phyloP scores from a whole-genome alignment of 2,329 filamentous ascomycete genomes.

The Phyllosticta capitalensis region DNA sequence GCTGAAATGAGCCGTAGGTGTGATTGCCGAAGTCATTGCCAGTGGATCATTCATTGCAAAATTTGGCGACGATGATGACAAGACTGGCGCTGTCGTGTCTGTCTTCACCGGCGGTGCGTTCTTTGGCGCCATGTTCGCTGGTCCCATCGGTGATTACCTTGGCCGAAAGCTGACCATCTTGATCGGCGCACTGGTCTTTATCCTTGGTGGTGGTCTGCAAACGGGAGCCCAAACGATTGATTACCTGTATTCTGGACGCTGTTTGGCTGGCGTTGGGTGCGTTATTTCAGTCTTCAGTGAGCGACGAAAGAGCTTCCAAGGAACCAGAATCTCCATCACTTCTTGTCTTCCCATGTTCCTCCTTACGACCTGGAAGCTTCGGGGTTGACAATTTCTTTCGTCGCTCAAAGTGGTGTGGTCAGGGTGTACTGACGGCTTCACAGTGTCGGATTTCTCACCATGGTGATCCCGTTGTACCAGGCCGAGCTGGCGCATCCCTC shows the following conservation, averaged over 20 bases:
- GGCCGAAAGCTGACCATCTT: constrained; percentile 65
- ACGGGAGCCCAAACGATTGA: constrained; percentile 52
- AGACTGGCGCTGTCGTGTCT: constrained; percentile 59
- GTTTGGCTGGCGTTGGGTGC: constrained; percentile 52
- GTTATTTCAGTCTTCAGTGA: too few relatives aligned
- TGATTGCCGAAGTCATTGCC: constrained; percentile 48
- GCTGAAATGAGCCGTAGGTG: constrained; percentile 25
- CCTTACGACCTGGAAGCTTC: too few relatives aligned
- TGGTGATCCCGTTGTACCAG: constrained; percentile 65
- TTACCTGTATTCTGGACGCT: constrained; percentile 62
- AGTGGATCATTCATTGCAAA: constrained; percentile 32
- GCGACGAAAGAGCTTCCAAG: too few relatives aligned
- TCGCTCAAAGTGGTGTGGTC: background rate
- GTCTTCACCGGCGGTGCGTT: constrained; percentile 71
- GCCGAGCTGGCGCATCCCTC: constrained; percentile 69
- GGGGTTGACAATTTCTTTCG: too few relatives aligned
- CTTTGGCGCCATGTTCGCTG: constrained; percentile 56
- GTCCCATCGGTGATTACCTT: constrained; percentile 52
- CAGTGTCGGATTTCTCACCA: constrained; percentile 49
- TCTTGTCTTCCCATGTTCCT: too few relatives aligned
- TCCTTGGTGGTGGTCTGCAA: constrained; percentile 62
- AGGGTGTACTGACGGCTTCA: constrained; percentile 14
- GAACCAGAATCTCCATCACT: too few relatives aligned
- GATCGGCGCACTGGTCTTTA: constrained; percentile 60
- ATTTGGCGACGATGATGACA: constrained; percentile 32